Evolutionary conservation across 2,329 filamentous ascomycete species (phyloP), one percentile per base, ranked within the genome.

Genomic region (Plenodomus biglobosus): DNA sequence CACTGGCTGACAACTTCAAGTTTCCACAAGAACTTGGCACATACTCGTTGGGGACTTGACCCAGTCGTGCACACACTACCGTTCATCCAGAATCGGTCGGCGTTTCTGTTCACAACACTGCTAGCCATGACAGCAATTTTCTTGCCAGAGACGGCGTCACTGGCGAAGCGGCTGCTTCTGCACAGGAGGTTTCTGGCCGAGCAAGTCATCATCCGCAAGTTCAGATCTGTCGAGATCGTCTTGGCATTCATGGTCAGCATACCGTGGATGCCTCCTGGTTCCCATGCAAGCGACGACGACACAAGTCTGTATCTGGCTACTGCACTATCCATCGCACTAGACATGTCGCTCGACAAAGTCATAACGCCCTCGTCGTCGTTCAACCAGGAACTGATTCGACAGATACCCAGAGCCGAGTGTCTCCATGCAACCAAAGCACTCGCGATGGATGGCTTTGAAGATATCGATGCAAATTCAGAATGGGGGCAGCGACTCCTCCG

Each of bases 191-290:
- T 75, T 19, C 77, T 90, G 3, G 85, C 84, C 0, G 80, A 84
- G 20, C 77, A 80, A 21, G 79, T 89, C 37, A 83, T 86, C 41
- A 72, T 78, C 0, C 78, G 80, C 38, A 81, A 85, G 2, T 80
- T 84, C 59, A 80, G 85, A 46, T 90, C 86, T 0, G 85, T 88
- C 5, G 86, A 90, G 64, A 88, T 90, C 46, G 83, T 90, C 0
- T 73, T 90, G 1, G 86, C 84, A 0, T 89, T 89, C 62, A 86
- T 90, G 82, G 80, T 88, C 24, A 88, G 88, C 52, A 80, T 90
- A 6, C 86, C 86, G 0, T 90, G 86, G 86, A 88, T 89, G 80
- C 82, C 82, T 22, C 84, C 84, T 1, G 84, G 84, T 2, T 51
- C 54, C 74, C 83, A 86, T 59, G 85, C 83, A 66, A 84, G 84